Percentiles rank a stretch among this genome's conserved stretches.
These are phyloP conservation scores for Dendrostoma leiphaemia DNA, from an alignment of 2,329 filamentous ascomycete genomes.

Conservation along the genomic window DNA sequence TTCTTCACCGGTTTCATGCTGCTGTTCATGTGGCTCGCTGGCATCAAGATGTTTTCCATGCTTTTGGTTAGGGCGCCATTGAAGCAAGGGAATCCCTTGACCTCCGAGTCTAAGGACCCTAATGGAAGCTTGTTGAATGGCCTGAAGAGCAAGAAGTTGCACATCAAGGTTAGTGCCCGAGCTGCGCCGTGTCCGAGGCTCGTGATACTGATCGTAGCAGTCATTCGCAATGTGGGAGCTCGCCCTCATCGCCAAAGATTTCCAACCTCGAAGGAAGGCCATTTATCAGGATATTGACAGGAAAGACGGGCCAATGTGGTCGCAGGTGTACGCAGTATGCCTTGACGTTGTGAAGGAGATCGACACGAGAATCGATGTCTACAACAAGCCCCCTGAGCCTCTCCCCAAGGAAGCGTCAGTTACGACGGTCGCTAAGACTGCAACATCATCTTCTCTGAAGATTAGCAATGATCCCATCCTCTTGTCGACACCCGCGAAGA, in stretches of 20 bases:
- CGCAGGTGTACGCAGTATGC: conserved; percentile 70
- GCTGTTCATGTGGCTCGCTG: conserved; percentile 70
- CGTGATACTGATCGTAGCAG: conserved; percentile 34
- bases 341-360: conserved; percentile 68
- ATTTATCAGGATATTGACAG: conserved; percentile 89
- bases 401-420: conserved; percentile 35
- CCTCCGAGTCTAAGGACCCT: conserved; percentile 81
- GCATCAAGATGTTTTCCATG: conserved; percentile 75
- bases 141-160: conserved; percentile 76
- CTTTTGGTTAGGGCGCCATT: conserved; percentile 78
- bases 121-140: conserved; percentile 87
- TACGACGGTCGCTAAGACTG: conserved; percentile 31
- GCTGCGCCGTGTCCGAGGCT: not conserved
- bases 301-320: conserved; percentile 75
- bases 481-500: conserved; percentile 35
- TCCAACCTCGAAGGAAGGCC: conserved; percentile 70
- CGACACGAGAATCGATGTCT: conserved; percentile 63
- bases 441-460: not conserved
- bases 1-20: conserved; percentile 65
- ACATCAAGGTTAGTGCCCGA: conserved; percentile 58
- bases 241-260: conserved; percentile 72
- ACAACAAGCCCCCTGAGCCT: conserved; percentile 44
- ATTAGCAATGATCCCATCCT: conserved; percentile 39
- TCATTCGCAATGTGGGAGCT: conserved; percentile 92
- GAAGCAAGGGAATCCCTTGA: conserved; percentile 82